Evolutionary conservation across 805 yeast genomes (phyloP).

Genomic region (Cyberlindnera amylophila): DNA sequence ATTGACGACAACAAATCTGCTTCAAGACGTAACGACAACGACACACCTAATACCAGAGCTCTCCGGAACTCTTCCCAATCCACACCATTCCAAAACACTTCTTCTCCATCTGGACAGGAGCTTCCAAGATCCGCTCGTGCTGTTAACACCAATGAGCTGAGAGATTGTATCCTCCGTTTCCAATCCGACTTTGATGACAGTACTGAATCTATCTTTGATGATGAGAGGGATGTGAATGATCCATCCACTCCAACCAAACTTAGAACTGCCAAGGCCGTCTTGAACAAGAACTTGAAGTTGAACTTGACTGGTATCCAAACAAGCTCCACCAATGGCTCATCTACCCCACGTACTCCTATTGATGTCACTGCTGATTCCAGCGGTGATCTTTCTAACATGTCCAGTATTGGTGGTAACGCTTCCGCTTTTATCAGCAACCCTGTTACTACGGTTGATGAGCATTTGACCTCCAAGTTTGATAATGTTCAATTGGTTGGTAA

Average conservation of each 20-base stretch:
- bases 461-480: constrained; percentile 45
- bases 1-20: constrained; percentile 25
- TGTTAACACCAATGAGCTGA: constrained; percentile 37
- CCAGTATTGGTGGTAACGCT: constrained; percentile 18
- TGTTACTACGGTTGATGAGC: constrained; percentile 32
- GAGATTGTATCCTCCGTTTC: constrained; percentile 37
- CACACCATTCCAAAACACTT: constrained; percentile 13
- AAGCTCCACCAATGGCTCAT: constrained; percentile 20
- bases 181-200: constrained; percentile 40
- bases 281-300: constrained; percentile 14
- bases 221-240: constrained; percentile 23
- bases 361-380: constrained; percentile 20
- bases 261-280: constrained; percentile 20
- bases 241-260: constrained; percentile 45
- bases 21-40: constrained; percentile 20
- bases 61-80: constrained; percentile 12
- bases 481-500: constrained; percentile 70
- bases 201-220: constrained; percentile 27
- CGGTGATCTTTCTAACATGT: constrained; percentile 22
- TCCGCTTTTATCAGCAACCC: constrained; percentile 25
- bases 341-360: constrained; percentile 31
- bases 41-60: constrained; percentile 10
- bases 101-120: constrained; percentile 20
- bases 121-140: constrained; percentile 27
- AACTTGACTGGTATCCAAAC: constrained; percentile 15